phyloP scores from a whole-genome alignment of 345 rosid species.

The Hypericum perforatum region DNA sequence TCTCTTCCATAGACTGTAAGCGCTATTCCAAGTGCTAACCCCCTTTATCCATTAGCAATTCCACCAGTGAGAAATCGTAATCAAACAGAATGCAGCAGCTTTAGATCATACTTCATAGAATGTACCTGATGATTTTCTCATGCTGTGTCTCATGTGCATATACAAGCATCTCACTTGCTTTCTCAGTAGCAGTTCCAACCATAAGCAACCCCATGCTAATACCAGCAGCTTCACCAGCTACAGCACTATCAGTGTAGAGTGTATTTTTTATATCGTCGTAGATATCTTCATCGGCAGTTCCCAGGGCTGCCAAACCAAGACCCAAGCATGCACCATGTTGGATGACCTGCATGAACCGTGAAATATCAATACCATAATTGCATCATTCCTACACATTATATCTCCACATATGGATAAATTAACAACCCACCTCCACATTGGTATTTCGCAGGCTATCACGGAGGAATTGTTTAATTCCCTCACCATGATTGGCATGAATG shows the following conservation, averaged over 20 bases:
- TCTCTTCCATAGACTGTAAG: constrained; percentile 98
- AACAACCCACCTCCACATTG: constrained; percentile 63
- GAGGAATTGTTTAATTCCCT: constrained; percentile 92
- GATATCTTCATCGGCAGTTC: constrained; percentile 95
- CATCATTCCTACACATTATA: not conserved
- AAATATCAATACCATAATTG: constrained; percentile 3
- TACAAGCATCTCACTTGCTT: not conserved
- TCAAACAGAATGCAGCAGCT: constrained; percentile 1
- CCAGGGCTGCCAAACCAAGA: constrained; percentile 95
- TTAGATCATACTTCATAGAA: constrained; percentile 2
- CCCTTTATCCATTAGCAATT: constrained; percentile 33
- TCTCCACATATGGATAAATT: not conserved
- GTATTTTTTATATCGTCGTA: constrained; percentile 76
- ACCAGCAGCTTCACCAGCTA: constrained; percentile 2
- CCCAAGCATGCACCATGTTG: constrained; percentile 99
- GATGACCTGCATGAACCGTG: constrained; percentile 56
- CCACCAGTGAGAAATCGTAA: not conserved
- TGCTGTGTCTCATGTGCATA: constrained; percentile 50
- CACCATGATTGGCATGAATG: constrained; percentile 98
- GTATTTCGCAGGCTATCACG: constrained; percentile 88
- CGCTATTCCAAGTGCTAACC: constrained; percentile 92
- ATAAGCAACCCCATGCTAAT: not conserved
- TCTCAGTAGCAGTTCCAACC: not conserved
- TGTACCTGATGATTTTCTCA: constrained; percentile 92
- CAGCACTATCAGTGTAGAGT: not conserved